Evolutionary conservation across 805 yeast genomes (phyloP).

Genomic region (Maudiozyma turicensis): DNA sequence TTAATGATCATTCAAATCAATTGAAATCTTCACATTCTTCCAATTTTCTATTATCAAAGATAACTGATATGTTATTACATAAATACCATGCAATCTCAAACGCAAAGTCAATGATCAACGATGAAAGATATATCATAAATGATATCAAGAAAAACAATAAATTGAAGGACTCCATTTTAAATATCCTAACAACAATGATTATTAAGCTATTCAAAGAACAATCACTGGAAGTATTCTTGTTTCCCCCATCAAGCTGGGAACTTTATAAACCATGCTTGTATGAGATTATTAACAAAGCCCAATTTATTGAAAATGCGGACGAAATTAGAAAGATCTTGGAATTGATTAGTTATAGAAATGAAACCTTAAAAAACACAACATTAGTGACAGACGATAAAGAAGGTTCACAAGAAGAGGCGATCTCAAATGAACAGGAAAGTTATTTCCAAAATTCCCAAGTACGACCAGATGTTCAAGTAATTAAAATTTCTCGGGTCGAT

Average conservation of each 20-base stretch:
- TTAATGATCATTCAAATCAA: constrained; percentile 5
- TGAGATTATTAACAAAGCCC: constrained; percentile 25
- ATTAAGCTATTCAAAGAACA: constrained; percentile 24
- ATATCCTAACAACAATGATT: constrained; percentile 22
- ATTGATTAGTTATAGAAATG: constrained; percentile 56
- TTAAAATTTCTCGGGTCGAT: constrained; percentile 17
- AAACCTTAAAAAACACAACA: constrained; percentile 54
- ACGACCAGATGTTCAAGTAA: constrained; percentile 24
- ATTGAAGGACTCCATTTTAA: constrained; percentile 21
- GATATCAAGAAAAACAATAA: constrained; percentile 29
- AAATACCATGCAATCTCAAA: constrained; percentile 34
- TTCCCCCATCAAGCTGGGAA: constrained; percentile 52
- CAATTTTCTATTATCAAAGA: constrained; percentile 45
- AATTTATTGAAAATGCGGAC: constrained; percentile 15
- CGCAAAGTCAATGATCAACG: constrained; percentile 29
- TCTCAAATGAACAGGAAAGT: neutral
- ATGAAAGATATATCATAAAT: constrained; percentile 30
- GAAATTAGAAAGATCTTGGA: constrained; percentile 40
- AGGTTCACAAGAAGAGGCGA: neutral
- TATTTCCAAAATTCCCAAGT: neutral
- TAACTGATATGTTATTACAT: constrained; percentile 50
- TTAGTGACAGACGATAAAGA: constrained; percentile 2
- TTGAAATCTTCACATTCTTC: neutral
- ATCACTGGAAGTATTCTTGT: constrained; percentile 46
- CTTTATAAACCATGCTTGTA: constrained; percentile 40